A percentile compares a stretch with the other conserved stretches of the same genome.
phyloP scores from a whole-genome alignment of 495 filamentous ascomycete genomes.

The Parathielavia appendiculata region DNA sequence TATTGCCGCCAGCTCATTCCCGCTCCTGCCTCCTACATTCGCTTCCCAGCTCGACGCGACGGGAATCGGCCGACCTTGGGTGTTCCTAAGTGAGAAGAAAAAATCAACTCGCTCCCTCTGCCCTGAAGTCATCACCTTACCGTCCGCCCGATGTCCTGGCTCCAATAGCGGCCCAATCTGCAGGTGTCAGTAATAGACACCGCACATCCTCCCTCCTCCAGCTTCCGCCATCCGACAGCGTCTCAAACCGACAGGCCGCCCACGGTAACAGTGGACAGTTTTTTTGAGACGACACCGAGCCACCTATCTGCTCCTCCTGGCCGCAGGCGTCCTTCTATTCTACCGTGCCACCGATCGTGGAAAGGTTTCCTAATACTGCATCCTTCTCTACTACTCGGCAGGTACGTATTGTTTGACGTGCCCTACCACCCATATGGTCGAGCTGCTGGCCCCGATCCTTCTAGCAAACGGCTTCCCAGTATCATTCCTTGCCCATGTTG shows the following conservation, averaged over 20 bases:
- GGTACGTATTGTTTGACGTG: constrained; percentile 2
- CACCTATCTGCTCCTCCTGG: constrained; percentile 31
- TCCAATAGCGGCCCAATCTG: constrained; percentile 30
- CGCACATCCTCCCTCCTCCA: constrained; percentile 13
- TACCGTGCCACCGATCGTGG: constrained; percentile 38
- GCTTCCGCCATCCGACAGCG: constrained; percentile 14
- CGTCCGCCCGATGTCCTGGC: constrained; percentile 26
- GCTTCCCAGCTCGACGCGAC: constrained; percentile 7
- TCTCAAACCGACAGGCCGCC: constrained; percentile 31
- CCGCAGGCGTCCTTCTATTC: constrained; percentile 54
- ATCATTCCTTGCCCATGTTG: neutral
- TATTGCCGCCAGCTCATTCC: neutral
- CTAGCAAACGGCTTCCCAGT: neutral
- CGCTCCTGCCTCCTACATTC: neutral
- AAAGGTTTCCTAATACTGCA: constrained; percentile 9
- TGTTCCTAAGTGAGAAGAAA: neutral
- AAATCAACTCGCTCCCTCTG: constrained; percentile 7
- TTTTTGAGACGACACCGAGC: constrained; percentile 35
- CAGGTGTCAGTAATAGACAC: constrained; percentile 31
- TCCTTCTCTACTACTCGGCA: neutral
- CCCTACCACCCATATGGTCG: neutral
- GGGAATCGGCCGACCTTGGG: constrained; percentile 1
- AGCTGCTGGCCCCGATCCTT: neutral
- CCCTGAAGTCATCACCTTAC: constrained; percentile 1
- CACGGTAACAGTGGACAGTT: constrained; percentile 51